Percentiles rank a stretch among this genome's conserved stretches.
Conservation (phyloP, 768 basidiomycete genomes). For the Chalciporus sphaerocephalus region DNA sequence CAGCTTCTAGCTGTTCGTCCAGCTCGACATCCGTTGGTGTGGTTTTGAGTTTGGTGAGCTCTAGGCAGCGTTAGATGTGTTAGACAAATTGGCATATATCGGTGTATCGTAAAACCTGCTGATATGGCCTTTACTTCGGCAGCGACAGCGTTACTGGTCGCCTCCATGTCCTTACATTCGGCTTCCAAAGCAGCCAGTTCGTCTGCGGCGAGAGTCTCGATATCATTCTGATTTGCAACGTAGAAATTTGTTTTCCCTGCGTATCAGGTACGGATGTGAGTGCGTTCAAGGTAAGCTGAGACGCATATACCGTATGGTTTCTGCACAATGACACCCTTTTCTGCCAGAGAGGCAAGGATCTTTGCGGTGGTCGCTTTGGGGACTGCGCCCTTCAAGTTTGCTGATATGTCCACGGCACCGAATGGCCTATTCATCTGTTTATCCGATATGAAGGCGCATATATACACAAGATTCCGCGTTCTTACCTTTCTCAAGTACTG, state of each 20-base stretch:
- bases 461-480: neutral
- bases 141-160: slow-evolving; percentile 51
- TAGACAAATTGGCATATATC: neutral
- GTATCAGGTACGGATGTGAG: neutral
- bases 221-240: slow-evolving; percentile 74
- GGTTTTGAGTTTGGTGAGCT: slow-evolving; percentile 57
- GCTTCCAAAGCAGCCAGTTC: slow-evolving; percentile 57
- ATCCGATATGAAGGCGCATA: slow-evolving; percentile 4
- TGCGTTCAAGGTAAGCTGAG: neutral
- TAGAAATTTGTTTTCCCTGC: slow-evolving; percentile 84
- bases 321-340: slow-evolving; percentile 75
- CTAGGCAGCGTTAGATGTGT: slow-evolving; percentile 37
- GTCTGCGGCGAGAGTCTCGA: slow-evolving; percentile 60
- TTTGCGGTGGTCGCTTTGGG: slow-evolving; percentile 83
- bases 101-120: slow-evolving; percentile 17
- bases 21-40: slow-evolving; percentile 72
- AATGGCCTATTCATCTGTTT: slow-evolving; percentile 88
- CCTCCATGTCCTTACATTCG: slow-evolving; percentile 54
- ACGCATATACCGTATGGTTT: slow-evolving; percentile 70
- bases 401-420: slow-evolving; percentile 86
- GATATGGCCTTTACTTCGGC: slow-evolving; percentile 47
- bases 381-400: slow-evolving; percentile 86
- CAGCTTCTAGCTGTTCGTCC: slow-evolving; percentile 45
- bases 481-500: slow-evolving; percentile 73
- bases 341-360: slow-evolving; percentile 75